phyloP scores from a whole-genome alignment of 2,329 filamentous ascomycete genomes.

The Nigrospora oryzae region DNA sequence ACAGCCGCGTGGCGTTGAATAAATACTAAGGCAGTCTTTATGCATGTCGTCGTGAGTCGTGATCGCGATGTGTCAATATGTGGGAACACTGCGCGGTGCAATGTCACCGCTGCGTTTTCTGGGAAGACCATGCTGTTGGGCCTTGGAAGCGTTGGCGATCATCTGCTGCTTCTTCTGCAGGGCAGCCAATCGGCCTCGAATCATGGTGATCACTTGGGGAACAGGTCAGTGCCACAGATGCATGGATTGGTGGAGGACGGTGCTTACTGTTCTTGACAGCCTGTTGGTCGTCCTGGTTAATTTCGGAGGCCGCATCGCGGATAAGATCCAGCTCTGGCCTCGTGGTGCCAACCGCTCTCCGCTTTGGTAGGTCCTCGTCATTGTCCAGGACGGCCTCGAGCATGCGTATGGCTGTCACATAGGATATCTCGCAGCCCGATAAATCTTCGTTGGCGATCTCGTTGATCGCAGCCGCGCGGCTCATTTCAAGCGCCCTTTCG shows the following conservation, averaged over 20 bases:
- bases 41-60: conserved; percentile 4
- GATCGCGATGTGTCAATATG: conserved; percentile 12
- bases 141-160: conserved; percentile 50
- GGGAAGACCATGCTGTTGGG: conserved; percentile 31
- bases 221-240: conserved; percentile 19
- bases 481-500: conserved; percentile 95
- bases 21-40: conserved; percentile 2
- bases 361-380: conserved; percentile 51
- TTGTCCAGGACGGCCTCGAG: conserved; percentile 87
- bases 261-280: conserved; percentile 66
- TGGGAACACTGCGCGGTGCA: conserved; percentile 45
- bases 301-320: conserved; percentile 38
- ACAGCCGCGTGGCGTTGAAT: conserved; percentile 1
- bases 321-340: conserved; percentile 32
- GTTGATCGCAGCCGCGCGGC: conserved; percentile 84
- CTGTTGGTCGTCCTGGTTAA: conserved; percentile 62
- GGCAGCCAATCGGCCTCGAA: conserved; percentile 42
- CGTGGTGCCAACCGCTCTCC: conserved; percentile 25
- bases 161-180: conserved; percentile 54
- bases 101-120: conserved; percentile 47
- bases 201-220: conserved; percentile 52
- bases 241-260: not conserved
- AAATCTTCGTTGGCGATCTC: conserved; percentile 91
- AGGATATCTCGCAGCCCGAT: conserved; percentile 80
- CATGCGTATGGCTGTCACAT: conserved; percentile 88